phyloP scores from a whole-genome alignment of 306 rosid species.

The Trifolium fragiferum region DNA sequence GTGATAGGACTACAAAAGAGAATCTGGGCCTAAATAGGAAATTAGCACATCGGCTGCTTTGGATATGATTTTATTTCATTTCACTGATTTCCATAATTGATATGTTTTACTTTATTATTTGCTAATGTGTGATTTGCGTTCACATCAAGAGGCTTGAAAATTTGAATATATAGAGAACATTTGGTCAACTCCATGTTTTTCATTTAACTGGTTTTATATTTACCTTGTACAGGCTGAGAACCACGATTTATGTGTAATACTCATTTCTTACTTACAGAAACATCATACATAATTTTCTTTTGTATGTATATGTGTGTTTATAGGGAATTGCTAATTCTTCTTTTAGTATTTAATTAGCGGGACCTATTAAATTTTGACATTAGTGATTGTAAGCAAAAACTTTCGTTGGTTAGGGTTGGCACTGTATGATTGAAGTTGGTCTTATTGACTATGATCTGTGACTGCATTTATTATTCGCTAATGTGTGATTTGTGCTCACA shows the following conservation, averaged over 20 bases:
- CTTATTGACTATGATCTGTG: constrained; percentile 35
- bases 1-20: not conserved
- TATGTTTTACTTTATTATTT: not conserved
- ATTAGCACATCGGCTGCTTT: not conserved
- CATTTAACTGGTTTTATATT: not conserved
- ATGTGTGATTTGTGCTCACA: too few species aligned
- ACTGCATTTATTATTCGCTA: constrained; percentile 21
- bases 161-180: not conserved
- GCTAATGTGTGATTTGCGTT: not conserved
- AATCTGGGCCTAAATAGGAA: not conserved
- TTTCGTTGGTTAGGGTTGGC: not conserved
- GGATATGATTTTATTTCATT: not conserved
- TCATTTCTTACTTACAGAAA: constrained; percentile 26
- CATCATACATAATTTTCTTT: constrained; percentile 11
- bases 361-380: constrained; percentile 21
- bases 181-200: not conserved
- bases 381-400: constrained; percentile 7
- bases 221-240: not conserved
- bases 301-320: not conserved
- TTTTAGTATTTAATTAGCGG: constrained; percentile 14
- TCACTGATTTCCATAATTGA: not conserved
- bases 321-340: not conserved
- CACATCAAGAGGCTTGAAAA: not conserved
- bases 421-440: constrained; percentile 21
- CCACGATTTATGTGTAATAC: not conserved